Conservation (phyloP, 2,329 filamentous ascomycete genomes). For the Penicillium sp. region DNA sequence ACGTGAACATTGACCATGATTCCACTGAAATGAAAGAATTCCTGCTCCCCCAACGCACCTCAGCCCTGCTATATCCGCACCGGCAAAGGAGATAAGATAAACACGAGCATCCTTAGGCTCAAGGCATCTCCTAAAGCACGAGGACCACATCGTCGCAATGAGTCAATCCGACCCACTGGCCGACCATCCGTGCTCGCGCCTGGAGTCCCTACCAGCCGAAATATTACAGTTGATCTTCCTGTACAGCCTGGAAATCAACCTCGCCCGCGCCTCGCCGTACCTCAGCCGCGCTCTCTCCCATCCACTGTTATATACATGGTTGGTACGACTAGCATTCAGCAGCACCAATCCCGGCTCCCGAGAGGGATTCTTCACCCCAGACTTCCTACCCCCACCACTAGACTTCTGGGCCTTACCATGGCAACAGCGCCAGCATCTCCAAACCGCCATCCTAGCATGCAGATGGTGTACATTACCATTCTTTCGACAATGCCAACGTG, state of each 20-base stretch:
- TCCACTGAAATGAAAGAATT: conserved; percentile 7
- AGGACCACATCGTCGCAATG: conserved; percentile 12
- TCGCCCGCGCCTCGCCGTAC: conserved; percentile 42
- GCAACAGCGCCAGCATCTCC: conserved; percentile 31
- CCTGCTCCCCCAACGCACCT: neutral
- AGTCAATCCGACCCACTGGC: conserved; percentile 4
- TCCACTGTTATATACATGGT: conserved; percentile 40
- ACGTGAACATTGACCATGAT: neutral
- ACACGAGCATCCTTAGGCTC: neutral
- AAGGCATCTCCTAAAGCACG: neutral
- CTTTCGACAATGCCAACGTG: conserved; percentile 38
- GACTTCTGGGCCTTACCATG: conserved; percentile 31
- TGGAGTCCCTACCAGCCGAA: conserved; percentile 48
- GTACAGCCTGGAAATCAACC: conserved; percentile 46
- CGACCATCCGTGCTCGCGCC: conserved; percentile 19
- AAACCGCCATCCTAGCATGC: conserved; percentile 35
- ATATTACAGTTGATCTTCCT: conserved; percentile 51
- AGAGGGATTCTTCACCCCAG: conserved; percentile 33
- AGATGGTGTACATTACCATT: conserved; percentile 41
- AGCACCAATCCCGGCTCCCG: conserved; percentile 32
- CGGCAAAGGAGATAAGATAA: neutral
- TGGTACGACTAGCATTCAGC: conserved; percentile 43
- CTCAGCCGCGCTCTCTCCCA: conserved; percentile 41
- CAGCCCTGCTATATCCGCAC: neutral
- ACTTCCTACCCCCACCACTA: conserved; percentile 38